Evolutionary conservation across 2,329 filamentous ascomycete species (phyloP).

Genomic region (Pseudogymnoascus sp.): DNA sequence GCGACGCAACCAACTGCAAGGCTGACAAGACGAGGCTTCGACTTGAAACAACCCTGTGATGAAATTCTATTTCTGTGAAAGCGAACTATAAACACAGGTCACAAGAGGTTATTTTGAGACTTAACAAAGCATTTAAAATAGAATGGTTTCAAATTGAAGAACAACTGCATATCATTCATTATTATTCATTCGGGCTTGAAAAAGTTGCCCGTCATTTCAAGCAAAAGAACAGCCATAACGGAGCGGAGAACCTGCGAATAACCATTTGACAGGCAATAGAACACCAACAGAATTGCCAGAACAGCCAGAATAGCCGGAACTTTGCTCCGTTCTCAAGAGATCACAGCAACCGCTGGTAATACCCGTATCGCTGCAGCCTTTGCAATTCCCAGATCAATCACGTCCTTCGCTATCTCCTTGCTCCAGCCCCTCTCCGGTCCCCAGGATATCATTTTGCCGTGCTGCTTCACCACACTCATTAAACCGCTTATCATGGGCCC

Average conservation of each 20-base stretch:
- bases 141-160: not conserved
- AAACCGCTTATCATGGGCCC: constrained; percentile 59
- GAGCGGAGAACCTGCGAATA: not conserved
- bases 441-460: constrained; percentile 53
- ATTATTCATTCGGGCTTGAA: not conserved
- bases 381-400: constrained; percentile 4
- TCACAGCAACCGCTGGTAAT: not conserved
- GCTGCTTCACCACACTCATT: constrained; percentile 42
- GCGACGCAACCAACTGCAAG: constrained; percentile 3
- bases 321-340: not conserved
- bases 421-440: constrained; percentile 62
- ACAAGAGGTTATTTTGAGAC: not conserved
- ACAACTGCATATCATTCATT: not conserved
- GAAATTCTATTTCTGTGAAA: not conserved
- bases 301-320: not conserved
- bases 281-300: not conserved
- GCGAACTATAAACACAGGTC: not conserved
- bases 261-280: not conserved
- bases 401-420: constrained; percentile 31
- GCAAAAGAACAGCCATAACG: not conserved
- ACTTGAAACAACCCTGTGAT: not conserved
- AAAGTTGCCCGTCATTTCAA: not conserved
- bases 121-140: not conserved
- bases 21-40: not conserved
- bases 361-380: not conserved